Conservation (phyloP, 371 early-diverging fungal species). For the Syncephalastrum sp. region DNA sequence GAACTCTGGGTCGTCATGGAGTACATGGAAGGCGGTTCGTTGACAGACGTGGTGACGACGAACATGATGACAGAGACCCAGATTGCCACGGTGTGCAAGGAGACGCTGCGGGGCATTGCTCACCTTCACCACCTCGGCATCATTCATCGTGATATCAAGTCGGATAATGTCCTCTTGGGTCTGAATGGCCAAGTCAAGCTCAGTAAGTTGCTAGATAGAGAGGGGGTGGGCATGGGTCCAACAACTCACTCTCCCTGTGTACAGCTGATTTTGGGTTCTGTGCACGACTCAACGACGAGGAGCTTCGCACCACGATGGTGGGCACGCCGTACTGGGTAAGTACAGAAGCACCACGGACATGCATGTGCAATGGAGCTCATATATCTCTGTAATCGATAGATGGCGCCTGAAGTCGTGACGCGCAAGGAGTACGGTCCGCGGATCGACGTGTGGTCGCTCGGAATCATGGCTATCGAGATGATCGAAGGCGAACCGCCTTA, state of each 20-base stretch:
- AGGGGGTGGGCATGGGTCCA: not conserved
- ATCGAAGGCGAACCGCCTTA: conserved; percentile 97
- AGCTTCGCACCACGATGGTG: conserved; percentile 86
- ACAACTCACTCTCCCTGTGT: not conserved
- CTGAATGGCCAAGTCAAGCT: conserved; percentile 90
- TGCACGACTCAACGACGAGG: conserved; percentile 81
- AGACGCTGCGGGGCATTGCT: conserved; percentile 85
- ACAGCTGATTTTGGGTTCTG: conserved; percentile 95
- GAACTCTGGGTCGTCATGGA: conserved; percentile 96
- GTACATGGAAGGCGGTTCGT: conserved; percentile 95
- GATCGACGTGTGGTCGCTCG: conserved; percentile 97
- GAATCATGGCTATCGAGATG: conserved; percentile 96
- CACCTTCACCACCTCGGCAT: conserved; percentile 94
- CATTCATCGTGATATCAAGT: conserved; percentile 97
- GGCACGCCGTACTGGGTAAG: conserved; percentile 85
- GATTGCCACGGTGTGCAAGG: conserved; percentile 90
- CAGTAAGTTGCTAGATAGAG: conserved; percentile 46
- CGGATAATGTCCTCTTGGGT: conserved; percentile 91
- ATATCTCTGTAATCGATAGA: conserved; percentile 34
- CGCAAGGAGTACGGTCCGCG: conserved; percentile 91
- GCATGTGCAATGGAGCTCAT: not conserved
- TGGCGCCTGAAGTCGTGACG: conserved; percentile 97
- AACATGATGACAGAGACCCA: conserved; percentile 96
- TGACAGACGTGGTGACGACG: conserved; percentile 91
- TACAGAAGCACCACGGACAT: not conserved